Evolutionary conservation across 2,329 filamentous ascomycete species (phyloP).

Genomic region (Fusarium xyrophilum): DNA sequence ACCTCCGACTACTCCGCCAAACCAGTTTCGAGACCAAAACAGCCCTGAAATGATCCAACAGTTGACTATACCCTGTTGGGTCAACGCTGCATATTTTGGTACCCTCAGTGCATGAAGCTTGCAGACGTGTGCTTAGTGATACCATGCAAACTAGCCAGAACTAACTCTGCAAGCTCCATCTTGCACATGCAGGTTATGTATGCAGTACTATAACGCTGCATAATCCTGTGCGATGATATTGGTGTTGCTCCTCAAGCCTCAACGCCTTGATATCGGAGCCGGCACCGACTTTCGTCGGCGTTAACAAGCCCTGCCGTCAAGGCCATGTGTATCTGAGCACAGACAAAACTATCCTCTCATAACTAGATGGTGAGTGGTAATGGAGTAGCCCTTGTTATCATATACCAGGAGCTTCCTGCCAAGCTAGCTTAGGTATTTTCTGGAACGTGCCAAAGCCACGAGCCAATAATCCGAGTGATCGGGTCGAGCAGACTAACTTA

Average conservation of each 20-base stretch:
- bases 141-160: slow-evolving; percentile 13
- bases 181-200: slow-evolving; percentile 21
- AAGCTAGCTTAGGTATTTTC: slow-evolving; percentile 5
- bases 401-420: slow-evolving; percentile 21
- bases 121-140: slow-evolving; percentile 11
- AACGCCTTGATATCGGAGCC: slow-evolving; percentile 1
- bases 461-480: background rate
- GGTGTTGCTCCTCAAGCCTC: slow-evolving; percentile 26
- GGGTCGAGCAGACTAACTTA: background rate
- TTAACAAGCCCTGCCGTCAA: background rate
- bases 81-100: slow-evolving; percentile 31
- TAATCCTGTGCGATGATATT: slow-evolving; percentile 29
- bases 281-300: slow-evolving; percentile 13
- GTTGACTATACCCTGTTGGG: slow-evolving; percentile 25
- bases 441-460: slow-evolving; percentile 17
- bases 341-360: slow-evolving; percentile 14
- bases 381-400: slow-evolving; percentile 12
- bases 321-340: background rate
- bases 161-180: slow-evolving; percentile 8
- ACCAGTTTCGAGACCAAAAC: slow-evolving; percentile 8
- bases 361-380: slow-evolving; percentile 15
- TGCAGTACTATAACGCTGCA: slow-evolving; percentile 11
- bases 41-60: slow-evolving; percentile 19
- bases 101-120: slow-evolving; percentile 10
- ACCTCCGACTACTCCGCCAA: slow-evolving; percentile 22